These are phyloP conservation scores for Neostapfia colusana DNA, from an alignment of 176 grass and related monocot genomes.

Conservation along the genomic window DNA sequence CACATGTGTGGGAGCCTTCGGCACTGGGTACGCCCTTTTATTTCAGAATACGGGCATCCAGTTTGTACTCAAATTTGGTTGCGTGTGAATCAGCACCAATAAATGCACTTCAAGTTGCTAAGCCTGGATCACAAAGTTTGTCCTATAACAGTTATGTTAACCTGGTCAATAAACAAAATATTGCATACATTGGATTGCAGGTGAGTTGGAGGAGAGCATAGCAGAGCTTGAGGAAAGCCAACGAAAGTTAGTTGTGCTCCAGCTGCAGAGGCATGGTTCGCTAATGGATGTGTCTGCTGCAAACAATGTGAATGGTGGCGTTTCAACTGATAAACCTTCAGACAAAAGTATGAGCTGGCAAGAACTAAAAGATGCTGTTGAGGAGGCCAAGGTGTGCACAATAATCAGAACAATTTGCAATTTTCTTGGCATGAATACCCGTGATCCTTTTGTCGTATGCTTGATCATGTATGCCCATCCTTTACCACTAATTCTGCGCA, in stretches of 20 bases:
- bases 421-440: conserved; percentile 26
- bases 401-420: conserved; percentile 17
- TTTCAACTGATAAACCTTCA: conserved; percentile 63
- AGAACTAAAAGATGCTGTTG: conserved; percentile 84
- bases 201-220: conserved; percentile 87
- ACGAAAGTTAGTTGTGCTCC: conserved; percentile 87
- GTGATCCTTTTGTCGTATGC: conserved; percentile 26
- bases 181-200: conserved; percentile 45
- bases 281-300: conserved; percentile 51
- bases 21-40: too few species aligned
- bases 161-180: conserved; percentile 13
- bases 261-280: conserved; percentile 83
- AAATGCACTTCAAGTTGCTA: not conserved
- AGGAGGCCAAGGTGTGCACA: conserved; percentile 76
- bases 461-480: not conserved
- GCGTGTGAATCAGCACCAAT: conserved; percentile 6
- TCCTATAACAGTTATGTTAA: conserved; percentile 1
- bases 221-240: conserved; percentile 91
- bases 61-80: too few species aligned
- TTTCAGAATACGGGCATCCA: too few species aligned
- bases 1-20: too few species aligned
- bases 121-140: conserved; percentile 16
- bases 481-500: conserved; percentile 39
- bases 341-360: conserved; percentile 70
- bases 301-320: conserved; percentile 64